A percentile compares a stretch with the other conserved stretches of the same genome.
These are phyloP conservation scores for Hymenoscyphus albidus DNA, from an alignment of 2,329 filamentous ascomycete species.

Conservation along the genomic window DNA sequence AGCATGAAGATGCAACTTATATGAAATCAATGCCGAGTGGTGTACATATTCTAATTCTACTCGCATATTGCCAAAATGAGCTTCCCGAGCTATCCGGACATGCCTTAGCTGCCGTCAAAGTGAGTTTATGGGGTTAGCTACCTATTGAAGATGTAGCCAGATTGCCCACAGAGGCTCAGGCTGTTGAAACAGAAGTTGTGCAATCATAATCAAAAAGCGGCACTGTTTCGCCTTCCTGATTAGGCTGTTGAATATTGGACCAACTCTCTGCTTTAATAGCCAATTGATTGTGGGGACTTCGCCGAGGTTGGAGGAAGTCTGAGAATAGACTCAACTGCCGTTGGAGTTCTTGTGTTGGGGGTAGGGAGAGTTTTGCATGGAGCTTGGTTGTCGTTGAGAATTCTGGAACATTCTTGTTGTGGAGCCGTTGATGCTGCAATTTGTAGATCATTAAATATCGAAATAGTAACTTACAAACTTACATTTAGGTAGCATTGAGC, in stretches of 20 bases:
- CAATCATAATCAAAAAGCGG: background rate
- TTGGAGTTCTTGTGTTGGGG: background rate
- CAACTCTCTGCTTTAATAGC: background rate
- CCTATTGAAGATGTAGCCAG: background rate
- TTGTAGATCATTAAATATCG: background rate
- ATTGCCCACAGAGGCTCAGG: background rate
- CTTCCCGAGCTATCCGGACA: background rate
- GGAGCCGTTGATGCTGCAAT: background rate
- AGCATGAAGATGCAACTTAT: background rate
- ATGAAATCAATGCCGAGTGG: background rate
- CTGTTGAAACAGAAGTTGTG: background rate
- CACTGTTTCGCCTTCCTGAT: background rate
- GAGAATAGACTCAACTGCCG: background rate
- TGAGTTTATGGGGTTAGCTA: background rate
- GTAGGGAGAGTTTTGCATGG: background rate
- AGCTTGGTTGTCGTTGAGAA: background rate
- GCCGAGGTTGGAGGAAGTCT: background rate
- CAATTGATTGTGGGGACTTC: background rate
- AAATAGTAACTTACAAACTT: too few species aligned
- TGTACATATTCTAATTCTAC: background rate
- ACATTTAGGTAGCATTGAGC: too few species aligned
- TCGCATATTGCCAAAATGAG: constrained; percentile 4
- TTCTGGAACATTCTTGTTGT: background rate
- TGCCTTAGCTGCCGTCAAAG: background rate
- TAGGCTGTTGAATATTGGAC: background rate